Base-by-base conservation (phyloP, 75 land plant species). In the Sequoia sempervirens region DNA sequence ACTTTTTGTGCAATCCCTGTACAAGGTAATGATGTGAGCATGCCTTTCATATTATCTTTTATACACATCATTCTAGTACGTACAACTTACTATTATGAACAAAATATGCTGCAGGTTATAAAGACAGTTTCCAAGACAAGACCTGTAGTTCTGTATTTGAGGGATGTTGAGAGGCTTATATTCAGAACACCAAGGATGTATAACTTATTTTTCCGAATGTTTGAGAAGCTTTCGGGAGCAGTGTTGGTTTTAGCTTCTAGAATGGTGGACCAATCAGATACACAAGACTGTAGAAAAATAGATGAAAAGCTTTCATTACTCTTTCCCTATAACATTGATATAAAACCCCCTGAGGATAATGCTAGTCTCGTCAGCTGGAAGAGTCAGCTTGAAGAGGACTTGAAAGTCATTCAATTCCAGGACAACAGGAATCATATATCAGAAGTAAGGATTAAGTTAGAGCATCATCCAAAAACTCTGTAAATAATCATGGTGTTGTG, bases 1-100 rank as follows among this genome's bases (percentile, higher is more conserved):
- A 66, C 75, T 89, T n/a, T 80, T 96, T 52, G 82, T 96, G 52
- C 90, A 88, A 75, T 83, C 98, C 76, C 91, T 94, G 30, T 95
- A 94, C 88, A 94, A 88, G 95, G 98, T 94, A 87, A 15, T 50
- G 53, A 50, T 11, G 53, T 68, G 23, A 20, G 1, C 26, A 26
- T 6, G n/a, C n/a, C n/a, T 6, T 82, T 72, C 5, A 13, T 40
- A 23, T 83, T 17, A 83, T 56, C 38, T 9, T 84, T 66, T 80
- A 1, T 43, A 54, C 12, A 70, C 1, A 9, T 18, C 28, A n/a
- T 32, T 30, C 9, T 30, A 23, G 32, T 28, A 26, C 0, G 6
- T 70, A 11, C 73, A 30, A 23, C n/a, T 32, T 23, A 30, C 13
- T 70, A 32, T 3, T 70, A 70, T 70, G n/a, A 70, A 12, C 36